These are phyloP conservation scores for Acorus gramineus DNA, from an alignment of 106 monocot genomes.

Conservation along the genomic window DNA sequence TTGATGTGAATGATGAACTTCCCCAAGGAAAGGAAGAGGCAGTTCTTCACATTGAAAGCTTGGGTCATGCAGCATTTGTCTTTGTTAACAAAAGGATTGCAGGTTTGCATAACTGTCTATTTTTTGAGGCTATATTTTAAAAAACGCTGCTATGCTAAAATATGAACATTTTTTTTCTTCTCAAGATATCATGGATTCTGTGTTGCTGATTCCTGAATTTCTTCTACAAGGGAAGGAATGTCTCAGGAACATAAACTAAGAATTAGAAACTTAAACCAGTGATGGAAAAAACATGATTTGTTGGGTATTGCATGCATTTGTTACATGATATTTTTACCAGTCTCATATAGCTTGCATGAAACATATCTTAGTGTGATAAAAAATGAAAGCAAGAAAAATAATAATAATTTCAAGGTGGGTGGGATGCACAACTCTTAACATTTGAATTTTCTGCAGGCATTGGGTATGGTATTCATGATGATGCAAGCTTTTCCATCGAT, in stretches of 20 bases:
- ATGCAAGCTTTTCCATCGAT: slow-evolving; percentile 17
- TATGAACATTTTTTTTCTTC: background rate
- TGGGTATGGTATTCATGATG: slow-evolving; percentile 31
- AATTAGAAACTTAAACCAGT: no score
- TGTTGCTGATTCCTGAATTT: background rate
- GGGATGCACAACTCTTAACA: background rate
- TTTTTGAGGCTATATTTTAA: background rate
- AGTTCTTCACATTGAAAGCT: slow-evolving; percentile 17
- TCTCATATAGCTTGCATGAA: no score
- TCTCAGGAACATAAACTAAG: background rate
- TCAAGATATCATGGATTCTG: background rate
- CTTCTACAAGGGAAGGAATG: background rate
- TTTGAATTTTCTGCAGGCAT: slow-evolving; percentile 7
- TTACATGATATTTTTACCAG: no score
- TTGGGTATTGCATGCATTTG: no score
- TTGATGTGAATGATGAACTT: slow-evolving; percentile 11
- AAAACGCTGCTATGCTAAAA: background rate
- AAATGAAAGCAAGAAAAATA: no score
- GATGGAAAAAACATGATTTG: no score
- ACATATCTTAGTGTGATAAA: no score
- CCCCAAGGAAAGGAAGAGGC: background rate
- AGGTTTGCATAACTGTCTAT: slow-evolving; percentile 8
- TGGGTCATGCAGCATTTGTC: slow-evolving; percentile 28
- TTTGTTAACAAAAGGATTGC: slow-evolving; percentile 20
- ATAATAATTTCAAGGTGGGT: no score